A percentile compares a stretch with the other conserved stretches of the same genome.
Conservation (phyloP, 2,329 filamentous ascomycete genomes). For the Cercospora zeina region DNA sequence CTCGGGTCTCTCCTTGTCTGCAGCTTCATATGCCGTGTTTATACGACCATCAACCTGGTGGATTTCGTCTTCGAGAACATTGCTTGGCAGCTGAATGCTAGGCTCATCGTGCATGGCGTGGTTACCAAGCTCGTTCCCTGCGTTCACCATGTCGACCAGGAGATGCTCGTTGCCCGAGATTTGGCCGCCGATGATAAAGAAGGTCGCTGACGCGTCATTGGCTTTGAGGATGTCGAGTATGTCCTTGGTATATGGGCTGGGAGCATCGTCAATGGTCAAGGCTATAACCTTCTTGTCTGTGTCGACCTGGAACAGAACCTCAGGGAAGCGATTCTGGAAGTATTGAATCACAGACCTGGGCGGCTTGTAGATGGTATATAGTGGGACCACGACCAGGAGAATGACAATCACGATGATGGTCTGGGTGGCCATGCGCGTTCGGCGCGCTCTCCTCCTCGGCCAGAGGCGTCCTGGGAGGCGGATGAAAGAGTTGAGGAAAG, state of each 20-base stretch:
- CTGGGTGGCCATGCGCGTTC: slow-evolving; percentile 38
- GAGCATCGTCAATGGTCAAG: slow-evolving; percentile 84
- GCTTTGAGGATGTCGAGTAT: slow-evolving; percentile 67
- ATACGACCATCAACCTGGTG: slow-evolving; percentile 63
- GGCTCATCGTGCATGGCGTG: slow-evolving; percentile 89
- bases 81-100: slow-evolving; percentile 60
- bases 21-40: slow-evolving; percentile 54
- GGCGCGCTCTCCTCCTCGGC: slow-evolving; percentile 36
- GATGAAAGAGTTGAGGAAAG: slow-evolving; percentile 38
- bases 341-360: slow-evolving; percentile 69
- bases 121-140: slow-evolving; percentile 69
- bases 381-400: slow-evolving; percentile 41
- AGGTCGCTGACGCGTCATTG: slow-evolving; percentile 72
- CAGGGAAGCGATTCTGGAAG: slow-evolving; percentile 70
- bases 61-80: slow-evolving; percentile 64
- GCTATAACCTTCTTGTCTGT: slow-evolving; percentile 67
- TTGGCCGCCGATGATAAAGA: slow-evolving; percentile 85
- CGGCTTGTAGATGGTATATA: slow-evolving; percentile 80
- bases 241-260: slow-evolving; percentile 68
- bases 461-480: slow-evolving; percentile 38
- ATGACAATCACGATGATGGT: slow-evolving; percentile 30
- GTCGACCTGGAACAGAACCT: slow-evolving; percentile 72
- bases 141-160: slow-evolving; percentile 54
- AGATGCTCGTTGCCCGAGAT: slow-evolving; percentile 56
- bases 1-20: slow-evolving; percentile 48